Evolutionary conservation across 306 rosid species (phyloP).

Genomic region (Sindora glabra): DNA sequence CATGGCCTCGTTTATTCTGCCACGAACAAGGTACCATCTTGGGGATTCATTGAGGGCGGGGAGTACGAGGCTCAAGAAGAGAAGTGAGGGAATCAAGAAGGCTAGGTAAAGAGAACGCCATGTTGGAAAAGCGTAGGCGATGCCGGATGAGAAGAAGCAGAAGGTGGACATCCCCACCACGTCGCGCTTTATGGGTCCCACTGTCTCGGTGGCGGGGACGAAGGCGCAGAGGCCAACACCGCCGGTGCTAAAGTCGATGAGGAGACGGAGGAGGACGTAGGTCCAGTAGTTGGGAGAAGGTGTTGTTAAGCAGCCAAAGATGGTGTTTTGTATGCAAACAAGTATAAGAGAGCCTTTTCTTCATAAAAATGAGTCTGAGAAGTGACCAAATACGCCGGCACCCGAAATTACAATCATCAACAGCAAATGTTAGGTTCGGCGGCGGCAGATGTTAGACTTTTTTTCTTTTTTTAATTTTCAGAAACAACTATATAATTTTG

Average conservation of each 20-base stretch:
- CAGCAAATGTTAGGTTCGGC: too few relatives aligned
- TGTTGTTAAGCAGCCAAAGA: constrained; percentile 76
- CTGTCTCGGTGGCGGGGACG: constrained; percentile 73
- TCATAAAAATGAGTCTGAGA: constrained; percentile 74
- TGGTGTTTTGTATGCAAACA: constrained; percentile 61
- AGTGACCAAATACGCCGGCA: constrained; percentile 88
- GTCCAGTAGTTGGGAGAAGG: constrained; percentile 47
- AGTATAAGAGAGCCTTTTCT: constrained; percentile 69
- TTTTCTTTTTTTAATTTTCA: too few relatives aligned
- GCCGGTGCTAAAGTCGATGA: constrained; percentile 75
- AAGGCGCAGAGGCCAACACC: constrained; percentile 87
- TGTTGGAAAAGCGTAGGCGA: constrained; percentile 54
- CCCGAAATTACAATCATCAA: constrained; percentile 33
- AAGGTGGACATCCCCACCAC: constrained; percentile 77
- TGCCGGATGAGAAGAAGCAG: constrained; percentile 86
- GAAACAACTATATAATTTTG: too few relatives aligned
- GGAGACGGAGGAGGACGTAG: constrained; percentile 65
- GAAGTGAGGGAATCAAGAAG: constrained; percentile 64
- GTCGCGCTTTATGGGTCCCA: constrained; percentile 72
- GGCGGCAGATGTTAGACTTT: too few relatives aligned
- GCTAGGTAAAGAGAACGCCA: constrained; percentile 76
- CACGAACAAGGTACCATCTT: constrained; percentile 83
- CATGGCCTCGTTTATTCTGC: constrained; percentile 48
- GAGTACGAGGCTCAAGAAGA: constrained; percentile 41
- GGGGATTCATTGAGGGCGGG: constrained; percentile 94